These are phyloP conservation scores for Spergularia bocconei DNA, from an alignment of 148 eudicot species.

Conservation along the genomic window DNA sequence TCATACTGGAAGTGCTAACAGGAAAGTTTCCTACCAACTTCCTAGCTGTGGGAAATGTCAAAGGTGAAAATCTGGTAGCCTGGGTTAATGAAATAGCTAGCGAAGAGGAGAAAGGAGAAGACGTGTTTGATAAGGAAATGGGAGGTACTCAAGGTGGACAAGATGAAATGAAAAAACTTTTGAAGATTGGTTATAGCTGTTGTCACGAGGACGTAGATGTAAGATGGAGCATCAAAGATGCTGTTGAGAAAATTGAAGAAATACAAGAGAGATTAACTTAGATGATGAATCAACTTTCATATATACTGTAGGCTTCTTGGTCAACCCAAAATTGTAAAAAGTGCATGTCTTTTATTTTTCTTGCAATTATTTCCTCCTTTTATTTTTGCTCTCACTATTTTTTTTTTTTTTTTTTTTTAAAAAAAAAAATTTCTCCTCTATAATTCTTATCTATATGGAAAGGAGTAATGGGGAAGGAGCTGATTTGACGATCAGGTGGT, in stretches of 20 bases:
- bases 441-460: no score
- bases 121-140: conserved; percentile 54
- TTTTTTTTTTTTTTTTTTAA: no score
- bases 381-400: background rate
- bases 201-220: conserved; percentile 52
- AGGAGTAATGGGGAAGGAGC: no score
- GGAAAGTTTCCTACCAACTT: conserved; percentile 61
- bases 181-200: conserved; percentile 51
- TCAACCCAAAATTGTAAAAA: conserved; percentile 12
- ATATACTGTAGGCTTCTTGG: conserved; percentile 9
- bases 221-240: conserved; percentile 53
- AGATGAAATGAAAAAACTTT: conserved; percentile 49
- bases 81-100: conserved; percentile 43
- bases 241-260: conserved; percentile 43
- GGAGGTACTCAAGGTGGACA: conserved; percentile 23
- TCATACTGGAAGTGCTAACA: conserved; percentile 58
- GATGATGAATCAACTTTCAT: conserved; percentile 8
- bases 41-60: conserved; percentile 36
- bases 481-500: no score
- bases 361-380: background rate
- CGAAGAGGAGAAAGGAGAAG: conserved; percentile 23
- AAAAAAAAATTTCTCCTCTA: no score
- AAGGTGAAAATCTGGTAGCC: conserved; percentile 35
- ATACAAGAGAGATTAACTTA: conserved; percentile 30
- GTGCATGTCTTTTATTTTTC: background rate